Evolutionary conservation across 495 filamentous ascomycete species (phyloP), one percentile per base, ranked within the genome.

Genomic region (Aspergillus coremiiformis): DNA sequence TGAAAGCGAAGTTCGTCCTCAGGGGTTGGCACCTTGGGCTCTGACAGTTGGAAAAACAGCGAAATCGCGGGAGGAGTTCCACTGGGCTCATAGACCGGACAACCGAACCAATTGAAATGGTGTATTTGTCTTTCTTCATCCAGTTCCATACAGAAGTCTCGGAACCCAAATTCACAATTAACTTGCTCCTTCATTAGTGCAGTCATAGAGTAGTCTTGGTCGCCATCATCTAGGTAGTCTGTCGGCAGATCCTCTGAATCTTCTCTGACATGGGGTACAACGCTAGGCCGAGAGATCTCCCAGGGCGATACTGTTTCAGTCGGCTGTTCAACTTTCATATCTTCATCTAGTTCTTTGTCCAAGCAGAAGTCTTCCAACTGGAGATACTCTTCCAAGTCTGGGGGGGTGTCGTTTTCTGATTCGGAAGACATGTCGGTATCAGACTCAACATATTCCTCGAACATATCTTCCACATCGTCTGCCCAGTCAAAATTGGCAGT

Each of bases 71-170:
- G 60, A 0, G 58, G 43, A 2, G 70, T 75, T 0, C 30, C 6
- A 32, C 64, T 70, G 17, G 49, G 32, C 2, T 47, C 22, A 6
- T 51, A 53, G 1, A 67, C 51, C 3, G 54, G 54, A 4, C 44
- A 0, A 0, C 66, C 59, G 4, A 56, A 19, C 57, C 65, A 69
- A 44, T 73, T 75, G 48, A 62, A 66, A 43, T 76, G 73, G 20
- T 74, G 72, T 2, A 64, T 41, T 26, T 17, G 22, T n/a, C 24
- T 27, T 9, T 20, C 26, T 15, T 15, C 15, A 5, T 47, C 27
- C 14, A 3, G 8, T 17, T 21, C 12, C n/a, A 21, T n/a, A 14
- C 27, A 47, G 15, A 19, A 32, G 14, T 47, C 14, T 5, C 27
- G 23, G 15, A 33, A 47, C 7, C 9, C 19, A n/a, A 47, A 33